Evolutionary conservation across 371 early-diverging fungal species (phyloP).

Genomic region (Dinochytrium kinnereticum): DNA sequence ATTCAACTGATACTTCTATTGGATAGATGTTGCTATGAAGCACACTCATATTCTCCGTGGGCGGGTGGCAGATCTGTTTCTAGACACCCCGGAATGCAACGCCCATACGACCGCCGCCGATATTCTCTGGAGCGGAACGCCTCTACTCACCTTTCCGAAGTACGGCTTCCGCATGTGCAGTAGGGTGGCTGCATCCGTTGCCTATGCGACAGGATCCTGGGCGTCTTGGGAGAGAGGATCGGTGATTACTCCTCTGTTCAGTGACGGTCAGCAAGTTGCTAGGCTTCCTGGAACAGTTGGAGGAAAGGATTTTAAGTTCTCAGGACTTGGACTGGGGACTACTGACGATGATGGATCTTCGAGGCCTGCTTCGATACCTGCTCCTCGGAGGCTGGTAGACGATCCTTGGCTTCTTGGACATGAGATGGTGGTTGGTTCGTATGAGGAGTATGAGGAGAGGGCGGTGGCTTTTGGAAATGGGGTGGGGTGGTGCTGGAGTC

Average conservation of each 20-base stretch:
- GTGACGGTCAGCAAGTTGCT: neutral
- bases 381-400: conserved; percentile 26
- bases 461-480: conserved; percentile 73
- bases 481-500: conserved; percentile 59
- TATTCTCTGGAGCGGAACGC: conserved; percentile 93
- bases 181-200: conserved; percentile 88
- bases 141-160: conserved; percentile 88
- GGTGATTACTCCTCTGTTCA: neutral
- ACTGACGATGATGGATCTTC: conserved; percentile 22
- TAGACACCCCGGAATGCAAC: conserved; percentile 94
- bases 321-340: conserved; percentile 1
- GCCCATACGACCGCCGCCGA: conserved; percentile 95
- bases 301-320: neutral
- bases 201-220: conserved; percentile 76
- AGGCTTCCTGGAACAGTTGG: neutral
- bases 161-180: conserved; percentile 91
- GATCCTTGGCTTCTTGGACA: conserved; percentile 59
- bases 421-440: conserved; percentile 79
- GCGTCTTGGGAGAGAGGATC: neutral
- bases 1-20: neutral
- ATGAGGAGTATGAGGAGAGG: conserved; percentile 78
- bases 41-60: conserved; percentile 93
- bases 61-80: conserved; percentile 88
- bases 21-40: conserved; percentile 83
- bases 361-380: neutral